Evolutionary conservation across 148 eudicot species (phyloP), one percentile per base, ranked within the genome.

Genomic region (Vaccinium darrowii): DNA sequence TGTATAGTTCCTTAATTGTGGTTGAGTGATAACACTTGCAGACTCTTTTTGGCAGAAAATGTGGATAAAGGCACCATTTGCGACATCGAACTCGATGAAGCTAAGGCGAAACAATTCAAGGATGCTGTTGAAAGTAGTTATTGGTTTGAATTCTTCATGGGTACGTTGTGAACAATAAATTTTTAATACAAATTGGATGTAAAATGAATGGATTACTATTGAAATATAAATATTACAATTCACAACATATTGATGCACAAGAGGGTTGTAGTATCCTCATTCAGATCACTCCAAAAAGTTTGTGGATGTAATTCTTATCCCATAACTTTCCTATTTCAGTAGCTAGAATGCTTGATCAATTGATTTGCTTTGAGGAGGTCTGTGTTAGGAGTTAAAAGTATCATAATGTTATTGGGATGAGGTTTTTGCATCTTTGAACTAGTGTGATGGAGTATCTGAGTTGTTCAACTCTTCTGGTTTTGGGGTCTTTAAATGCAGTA

Each of bases 91-190:
- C 92, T 94, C 73, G 98, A 95, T 84, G 93, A 91, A 63, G 86
- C 90, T 7, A 96, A 91, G 86, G 94, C 86, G 80, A 93, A 90
- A 83, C 94, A 94, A 82, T 96, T 96, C 81, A 95, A 91, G 92
- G 93, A 93, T 87, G 99, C 98, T 56, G 91, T 96, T 85, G 98
- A 94, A 81, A 95, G 90, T 89, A 92, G 92, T 47, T 96, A 95
- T 87, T 95, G 99, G 99, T 92, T 96, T 89, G 99, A 96, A 85
- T 93, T 96, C 83, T 96, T 96, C 85, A 94, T 93, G 81, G 98
- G 99, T 96, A 91, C 84, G 94, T 88, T 43, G 47, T 43, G 47
- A 43, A 43, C 6, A 0, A 7, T 36, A 36, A 36, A 36, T 36
- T 36, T 36, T 36, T 36, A 36, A 36, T 36, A 36, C 39, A 36